Conservation (phyloP, 2,329 filamentous ascomycete species). For the Fonsecaea pedrosoi region DNA sequence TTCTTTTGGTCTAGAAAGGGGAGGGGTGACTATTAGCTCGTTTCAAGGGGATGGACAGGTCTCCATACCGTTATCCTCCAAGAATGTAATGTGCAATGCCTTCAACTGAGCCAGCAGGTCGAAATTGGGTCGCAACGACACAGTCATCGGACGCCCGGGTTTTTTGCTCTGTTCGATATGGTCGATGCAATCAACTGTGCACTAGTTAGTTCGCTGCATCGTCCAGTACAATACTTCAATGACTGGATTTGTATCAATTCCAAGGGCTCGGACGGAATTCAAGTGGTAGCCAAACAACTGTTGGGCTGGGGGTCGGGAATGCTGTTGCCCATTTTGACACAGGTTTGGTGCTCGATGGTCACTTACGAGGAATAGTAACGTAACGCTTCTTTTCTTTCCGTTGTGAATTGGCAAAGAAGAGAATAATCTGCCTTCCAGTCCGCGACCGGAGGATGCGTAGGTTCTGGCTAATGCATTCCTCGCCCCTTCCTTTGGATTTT, state of each 20-base stretch:
- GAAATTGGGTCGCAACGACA: constrained; percentile 50
- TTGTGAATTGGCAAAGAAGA: constrained; percentile 53
- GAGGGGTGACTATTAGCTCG: constrained; percentile 1
- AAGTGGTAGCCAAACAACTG: background rate
- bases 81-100: constrained; percentile 47
- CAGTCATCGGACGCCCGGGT: constrained; percentile 46
- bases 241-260: background rate
- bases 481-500: constrained; percentile 53
- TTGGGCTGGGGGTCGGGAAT: background rate
- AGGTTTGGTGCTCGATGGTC: background rate
- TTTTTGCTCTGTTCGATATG: constrained; percentile 50
- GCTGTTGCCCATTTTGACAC: background rate
- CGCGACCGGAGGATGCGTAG: constrained; percentile 48
- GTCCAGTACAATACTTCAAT: background rate
- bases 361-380: constrained; percentile 49
- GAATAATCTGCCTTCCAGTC: constrained; percentile 47
- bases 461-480: constrained; percentile 55
- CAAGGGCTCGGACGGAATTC: background rate
- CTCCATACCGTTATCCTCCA: constrained; percentile 48
- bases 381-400: constrained; percentile 51
- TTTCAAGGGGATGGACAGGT: background rate
- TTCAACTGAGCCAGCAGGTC: constrained; percentile 51
- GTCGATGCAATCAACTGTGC: constrained; percentile 49
- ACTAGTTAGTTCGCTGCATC: constrained; percentile 13
- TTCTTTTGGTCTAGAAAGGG: constrained; percentile 31